Conservation (phyloP, 2,329 filamentous ascomycete genomes). For the Rugonectria rugulosa region DNA sequence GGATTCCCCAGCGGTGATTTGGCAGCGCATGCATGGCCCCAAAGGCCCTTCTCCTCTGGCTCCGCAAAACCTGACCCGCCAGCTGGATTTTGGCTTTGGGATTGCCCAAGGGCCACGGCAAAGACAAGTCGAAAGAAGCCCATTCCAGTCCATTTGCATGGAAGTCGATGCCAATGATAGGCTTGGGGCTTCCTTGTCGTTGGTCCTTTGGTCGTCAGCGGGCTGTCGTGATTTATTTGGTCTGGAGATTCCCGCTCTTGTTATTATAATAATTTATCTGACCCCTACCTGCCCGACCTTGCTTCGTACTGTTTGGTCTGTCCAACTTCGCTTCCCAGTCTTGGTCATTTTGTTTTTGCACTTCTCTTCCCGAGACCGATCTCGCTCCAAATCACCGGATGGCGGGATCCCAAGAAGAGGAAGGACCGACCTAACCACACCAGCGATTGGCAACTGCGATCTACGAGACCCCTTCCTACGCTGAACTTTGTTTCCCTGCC, state of each 20-base stretch:
- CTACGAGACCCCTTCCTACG: neutral
- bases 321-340: neutral
- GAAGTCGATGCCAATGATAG: conserved; percentile 1
- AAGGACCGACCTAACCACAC: conserved; percentile 9
- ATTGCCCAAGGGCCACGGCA: neutral
- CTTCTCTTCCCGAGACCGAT: neutral
- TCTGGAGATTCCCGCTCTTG: neutral
- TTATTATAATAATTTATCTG: neutral
- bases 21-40: conserved; percentile 15
- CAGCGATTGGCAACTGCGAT: conserved; percentile 3
- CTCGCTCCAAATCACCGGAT: conserved; percentile 1
- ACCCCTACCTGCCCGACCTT: neutral
- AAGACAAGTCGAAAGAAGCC: too few relatives aligned
- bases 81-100: neutral
- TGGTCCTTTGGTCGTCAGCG: too few relatives aligned
- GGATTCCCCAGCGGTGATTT: conserved; percentile 40
- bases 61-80: neutral
- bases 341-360: too few relatives aligned
- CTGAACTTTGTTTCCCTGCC: conserved; percentile 16
- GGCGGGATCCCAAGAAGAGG: conserved; percentile 3
- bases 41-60: neutral
- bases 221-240: too few relatives aligned
- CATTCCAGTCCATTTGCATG: too few relatives aligned
- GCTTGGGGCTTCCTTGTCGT: neutral
- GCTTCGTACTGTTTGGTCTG: neutral